Conservation (phyloP, 345 rosid species). For the Boechera retrofracta region DNA sequence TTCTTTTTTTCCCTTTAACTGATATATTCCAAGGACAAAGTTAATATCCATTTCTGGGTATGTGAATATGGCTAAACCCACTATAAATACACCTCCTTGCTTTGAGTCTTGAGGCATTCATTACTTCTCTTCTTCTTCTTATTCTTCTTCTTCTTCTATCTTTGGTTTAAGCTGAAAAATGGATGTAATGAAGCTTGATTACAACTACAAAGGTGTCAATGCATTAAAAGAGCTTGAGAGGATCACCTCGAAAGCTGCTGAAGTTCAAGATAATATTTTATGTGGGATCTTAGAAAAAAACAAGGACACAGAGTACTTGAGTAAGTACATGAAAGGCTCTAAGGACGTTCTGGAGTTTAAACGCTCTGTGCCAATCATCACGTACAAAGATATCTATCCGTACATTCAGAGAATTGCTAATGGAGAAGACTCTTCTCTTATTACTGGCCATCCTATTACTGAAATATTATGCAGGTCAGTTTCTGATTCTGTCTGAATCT, state of each 20-base stretch:
- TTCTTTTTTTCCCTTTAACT: constrained; percentile 33
- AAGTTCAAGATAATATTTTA: constrained; percentile 63
- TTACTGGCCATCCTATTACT: constrained; percentile 73
- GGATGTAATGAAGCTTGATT: constrained; percentile 35
- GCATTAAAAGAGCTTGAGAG: constrained; percentile 68
- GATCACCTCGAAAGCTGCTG: constrained; percentile 65
- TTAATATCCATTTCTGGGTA: constrained; percentile 37
- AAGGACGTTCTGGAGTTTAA: constrained; percentile 58
- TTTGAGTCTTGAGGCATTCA: constrained; percentile 38
- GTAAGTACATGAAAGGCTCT: constrained; percentile 55
- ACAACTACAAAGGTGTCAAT: constrained; percentile 36
- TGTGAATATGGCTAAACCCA: constrained; percentile 31
- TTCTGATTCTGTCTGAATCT: constrained; percentile 59
- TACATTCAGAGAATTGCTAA: constrained; percentile 77
- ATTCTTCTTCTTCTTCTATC: neutral
- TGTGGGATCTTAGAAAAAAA: constrained; percentile 61
- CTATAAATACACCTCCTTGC: constrained; percentile 38
- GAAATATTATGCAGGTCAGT: constrained; percentile 81
- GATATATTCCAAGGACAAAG: constrained; percentile 28
- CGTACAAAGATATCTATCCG: constrained; percentile 74
- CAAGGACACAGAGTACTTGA: constrained; percentile 66
- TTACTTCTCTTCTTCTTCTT: constrained; percentile 25
- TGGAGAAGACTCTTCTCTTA: constrained; percentile 71
- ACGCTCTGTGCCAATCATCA: constrained; percentile 71
- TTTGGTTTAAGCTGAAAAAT: constrained; percentile 10